Base-by-base conservation (phyloP, 106 monocot genomes). In the Cymbidium sinense region DNA sequence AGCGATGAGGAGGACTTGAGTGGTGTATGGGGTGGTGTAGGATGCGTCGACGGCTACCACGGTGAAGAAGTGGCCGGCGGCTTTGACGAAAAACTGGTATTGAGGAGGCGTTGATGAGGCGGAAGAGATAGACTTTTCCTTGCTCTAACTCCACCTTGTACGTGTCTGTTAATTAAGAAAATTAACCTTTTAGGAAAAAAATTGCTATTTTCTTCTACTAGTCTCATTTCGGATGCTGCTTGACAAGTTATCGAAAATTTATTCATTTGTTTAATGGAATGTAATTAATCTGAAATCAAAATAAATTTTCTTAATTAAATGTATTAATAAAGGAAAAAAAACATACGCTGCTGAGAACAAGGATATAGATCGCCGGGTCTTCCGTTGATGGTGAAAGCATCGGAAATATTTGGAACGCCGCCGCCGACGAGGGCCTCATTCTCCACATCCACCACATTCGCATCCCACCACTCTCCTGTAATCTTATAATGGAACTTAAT, bases 331-430 rank as follows among this genome's bases (percentile, higher is more conserved):
- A 29, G 4, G 15, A 12, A 78, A 28, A 17, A 6, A 21, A 25
- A 75, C 81, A 37, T 78, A 88, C 84, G 70, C 9, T 89, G 73
- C 7, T 44, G 19, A 1, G 90, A 85, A 67, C 96, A 96, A 17
- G 44, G 70, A 62, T 88, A 91, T 21, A 86, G 86, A 74, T 86
- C 76, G 1, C 96, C 96, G 0, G 90, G 90, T 58, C 34, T 73
- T 15, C 93, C 96, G 43, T 96, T 91, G 83, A 96, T 93, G 47
- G 96, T 96, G 77, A 77, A 91, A 3, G 93, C 96, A 52, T 96
- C 91, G 12, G 96, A 91, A 34, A 43, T 43, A 3, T 79, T 82
- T 1, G 83, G 69, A 0, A 50, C 36, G 1, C 33, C 54, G 27
- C 89, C 95, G 3, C 34, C 51, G 1, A 31, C 70, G 13, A 79